Base-by-base conservation (phyloP, 176 grass and related monocot species). In the Aegilops bicornis region DNA sequence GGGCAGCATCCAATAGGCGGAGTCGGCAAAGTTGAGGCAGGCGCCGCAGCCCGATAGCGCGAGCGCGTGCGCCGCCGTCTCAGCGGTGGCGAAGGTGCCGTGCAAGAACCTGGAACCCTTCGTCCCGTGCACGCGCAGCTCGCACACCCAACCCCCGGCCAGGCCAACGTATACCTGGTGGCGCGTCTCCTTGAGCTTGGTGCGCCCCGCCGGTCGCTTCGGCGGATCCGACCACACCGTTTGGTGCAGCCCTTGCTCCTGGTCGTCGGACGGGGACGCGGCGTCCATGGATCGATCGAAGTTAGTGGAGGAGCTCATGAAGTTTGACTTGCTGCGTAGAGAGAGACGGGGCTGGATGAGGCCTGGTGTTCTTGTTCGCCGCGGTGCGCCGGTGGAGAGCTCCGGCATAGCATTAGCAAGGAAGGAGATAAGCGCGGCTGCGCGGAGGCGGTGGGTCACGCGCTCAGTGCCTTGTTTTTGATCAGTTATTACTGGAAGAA, bases 131-230 rank as follows among this genome's bases (percentile, higher is more conserved):
- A 94, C 73, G 29, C 95, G 91, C 20, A 89, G 84, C 78, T 94
- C 95, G 67, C 92, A 94, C 29, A 94, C 90, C 92, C 95, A 97
- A 63, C 84, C 37, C 36, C 87, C 88, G 2, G 78, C 39, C 12
- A 15, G 12, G 45, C 45, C 45, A 47, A 70, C 84, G 77, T 79
- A 95, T 16, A 95, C 64, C 16, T 91, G 91, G 69, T 95, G 88
- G 20, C 89, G 83, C 72, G 92, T 94, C 80, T 97, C 95, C 73
- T 84, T 83, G 79, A 94, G 94, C 84, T 94, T 97, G 61, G 90
- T 94, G 16, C 92, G 86, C 27, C 95, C 95, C 16, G 88, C 84
- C 12, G 84, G 93, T 16, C 83, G 79, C 89, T 93, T 96, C 15
- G 87, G 85, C 75, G 93, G 87, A 56, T 91, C 67, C 40, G 90